Base-by-base conservation (phyloP, 2,329 filamentous ascomycete genomes). In the Ascochyta fabae region DNA sequence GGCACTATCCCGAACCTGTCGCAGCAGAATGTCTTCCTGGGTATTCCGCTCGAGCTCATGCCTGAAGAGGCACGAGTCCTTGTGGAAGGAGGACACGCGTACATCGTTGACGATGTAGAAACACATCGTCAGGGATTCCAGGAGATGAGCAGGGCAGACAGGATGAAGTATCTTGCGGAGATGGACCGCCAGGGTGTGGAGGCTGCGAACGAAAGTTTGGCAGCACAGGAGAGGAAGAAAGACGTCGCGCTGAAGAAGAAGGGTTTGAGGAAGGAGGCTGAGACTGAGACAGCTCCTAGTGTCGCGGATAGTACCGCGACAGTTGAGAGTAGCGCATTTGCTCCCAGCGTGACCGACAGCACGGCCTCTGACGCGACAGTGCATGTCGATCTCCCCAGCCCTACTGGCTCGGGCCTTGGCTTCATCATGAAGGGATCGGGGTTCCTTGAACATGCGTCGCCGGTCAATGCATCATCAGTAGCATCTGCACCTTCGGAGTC, bases 1-100 rank as follows among this genome's bases (percentile, higher is more conserved):
- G 95, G 95, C 53, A 93, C 91, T 7, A 86, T 96, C 27, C 94
- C 95, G 2, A 93, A 98, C 77, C 88, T 92, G 53, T 92, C 93
- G 6, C 94, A 96, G 66, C 95, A 99, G 77, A 98, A 96, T 78
- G 85, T 96, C 54, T 98, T 98, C 73, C 84, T 94, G 55, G 91
- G 93, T 41, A 79, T 98, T 45, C 95, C 95, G 3, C 79, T 98
- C 24, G 90, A 97, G 79, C 82, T 99, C 40, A 91, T 95, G 80
- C 88, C 91, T 1, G 95, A 98, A 78, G 95, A 99, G 79, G 93
- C 89, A 4, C 84, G 87, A 61, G 78, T 95, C 49, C 83, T 99
- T 26, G 87, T 96, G 55, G 88, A 92, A 64, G 88, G 88, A 65
- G 86, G 85, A 56, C 85, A 87, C 65, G 94, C 87, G 38, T 91